Percentiles rank a stretch among this genome's conserved stretches.
These are phyloP conservation scores for Tardiomyces depauwii DNA, from an alignment of 1,139 yeast genomes.

Conservation along the genomic window DNA sequence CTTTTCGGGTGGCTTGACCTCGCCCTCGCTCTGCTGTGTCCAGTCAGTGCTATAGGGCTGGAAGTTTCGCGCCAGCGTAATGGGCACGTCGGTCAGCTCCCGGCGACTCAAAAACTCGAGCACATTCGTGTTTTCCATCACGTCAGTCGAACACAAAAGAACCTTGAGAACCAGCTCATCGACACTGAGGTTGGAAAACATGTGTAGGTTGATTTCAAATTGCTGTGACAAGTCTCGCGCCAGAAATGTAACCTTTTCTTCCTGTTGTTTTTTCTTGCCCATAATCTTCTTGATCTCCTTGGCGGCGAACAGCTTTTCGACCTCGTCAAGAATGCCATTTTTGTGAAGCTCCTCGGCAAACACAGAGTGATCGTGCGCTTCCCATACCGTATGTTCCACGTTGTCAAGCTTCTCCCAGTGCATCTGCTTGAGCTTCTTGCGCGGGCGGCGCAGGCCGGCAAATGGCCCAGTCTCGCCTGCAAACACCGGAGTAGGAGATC, in stretches of 20 bases:
- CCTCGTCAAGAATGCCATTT: constrained; percentile 66
- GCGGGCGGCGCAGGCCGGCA: not conserved
- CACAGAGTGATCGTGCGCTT: constrained; percentile 32
- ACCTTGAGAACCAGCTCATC: constrained; percentile 55
- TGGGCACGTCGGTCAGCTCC: constrained; percentile 60
- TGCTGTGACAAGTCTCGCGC: constrained; percentile 80
- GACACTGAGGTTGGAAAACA: constrained; percentile 54
- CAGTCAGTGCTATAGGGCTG: constrained; percentile 61
- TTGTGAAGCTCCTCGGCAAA: constrained; percentile 46
- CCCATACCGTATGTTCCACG: constrained; percentile 77
- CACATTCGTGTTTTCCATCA: constrained; percentile 56
- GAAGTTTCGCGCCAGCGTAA: constrained; percentile 50
- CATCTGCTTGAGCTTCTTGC: constrained; percentile 63
- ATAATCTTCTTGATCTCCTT: constrained; percentile 35
- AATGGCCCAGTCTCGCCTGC: not conserved
- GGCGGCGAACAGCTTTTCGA: constrained; percentile 68
- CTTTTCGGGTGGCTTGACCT: constrained; percentile 37
- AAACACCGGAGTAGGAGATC: not conserved
- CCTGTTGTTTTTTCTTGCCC: constrained; percentile 25
- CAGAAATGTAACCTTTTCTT: constrained; percentile 47
- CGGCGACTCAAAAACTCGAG: constrained; percentile 75
- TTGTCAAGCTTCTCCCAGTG: constrained; percentile 80
- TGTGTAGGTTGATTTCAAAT: constrained; percentile 85
- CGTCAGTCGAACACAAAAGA: constrained; percentile 59
- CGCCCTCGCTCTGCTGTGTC: constrained; percentile 20